These are phyloP conservation scores for Leucosporidium yakuticum DNA, from an alignment of 768 basidiomycete genomes.

Conservation along the genomic window DNA sequence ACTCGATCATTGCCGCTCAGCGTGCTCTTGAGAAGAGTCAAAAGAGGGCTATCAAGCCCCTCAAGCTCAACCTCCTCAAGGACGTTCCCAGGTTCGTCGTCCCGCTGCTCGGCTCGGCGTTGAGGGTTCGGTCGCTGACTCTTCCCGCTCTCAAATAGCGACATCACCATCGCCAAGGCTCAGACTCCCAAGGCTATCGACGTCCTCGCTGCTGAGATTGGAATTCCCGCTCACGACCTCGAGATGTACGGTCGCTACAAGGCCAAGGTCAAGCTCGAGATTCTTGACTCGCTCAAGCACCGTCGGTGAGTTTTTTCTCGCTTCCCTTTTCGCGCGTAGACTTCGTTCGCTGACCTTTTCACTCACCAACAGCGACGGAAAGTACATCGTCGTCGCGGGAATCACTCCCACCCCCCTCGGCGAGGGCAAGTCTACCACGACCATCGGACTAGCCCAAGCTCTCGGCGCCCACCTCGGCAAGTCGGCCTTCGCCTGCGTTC, in stretches of 20 bases:
- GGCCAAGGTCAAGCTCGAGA: conserved; percentile 87
- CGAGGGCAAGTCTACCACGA: conserved; percentile 97
- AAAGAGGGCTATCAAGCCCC: conserved; percentile 62
- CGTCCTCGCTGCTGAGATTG: conserved; percentile 79
- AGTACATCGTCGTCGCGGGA: conserved; percentile 92
- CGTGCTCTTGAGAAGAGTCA: conserved; percentile 65
- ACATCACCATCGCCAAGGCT: conserved; percentile 92
- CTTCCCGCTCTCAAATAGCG: conserved; percentile 44
- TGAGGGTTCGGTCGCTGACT: neutral
- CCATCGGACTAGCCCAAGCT: conserved; percentile 92
- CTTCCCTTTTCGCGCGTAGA: no score
- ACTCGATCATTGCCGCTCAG: conserved; percentile 78
- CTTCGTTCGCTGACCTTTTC: neutral
- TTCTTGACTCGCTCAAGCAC: conserved; percentile 75
- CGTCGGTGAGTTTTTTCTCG: conserved; percentile 54
- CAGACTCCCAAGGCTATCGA: conserved; percentile 86
- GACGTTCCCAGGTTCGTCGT: conserved; percentile 66
- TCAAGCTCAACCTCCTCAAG: conserved; percentile 68
- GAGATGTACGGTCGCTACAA: conserved; percentile 95
- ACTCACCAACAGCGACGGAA: conserved; percentile 50
- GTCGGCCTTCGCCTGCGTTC: conserved; percentile 89
- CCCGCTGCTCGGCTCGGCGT: neutral
- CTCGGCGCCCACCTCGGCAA: conserved; percentile 89
- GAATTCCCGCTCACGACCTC: conserved; percentile 74
- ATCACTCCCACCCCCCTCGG: conserved; percentile 52